Base-by-base conservation (phyloP, 129 eudicot species). In the Scalesia atractyloides region DNA sequence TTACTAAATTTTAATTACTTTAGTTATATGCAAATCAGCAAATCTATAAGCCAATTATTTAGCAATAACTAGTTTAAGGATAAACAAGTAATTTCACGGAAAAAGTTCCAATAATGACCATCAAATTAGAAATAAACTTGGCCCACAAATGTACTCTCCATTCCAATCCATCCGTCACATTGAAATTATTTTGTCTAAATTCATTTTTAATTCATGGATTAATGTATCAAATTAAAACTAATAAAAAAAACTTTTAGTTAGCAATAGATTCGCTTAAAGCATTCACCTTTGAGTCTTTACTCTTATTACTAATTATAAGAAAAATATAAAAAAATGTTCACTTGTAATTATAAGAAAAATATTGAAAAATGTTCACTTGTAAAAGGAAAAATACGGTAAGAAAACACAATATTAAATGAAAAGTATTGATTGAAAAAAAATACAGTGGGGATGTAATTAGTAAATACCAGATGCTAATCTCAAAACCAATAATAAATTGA, bases 81-180 rank as follows among this genome's bases (percentile, higher is more conserved):
- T 76, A 33, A 44, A 58, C 39, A 76, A 19, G 75, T 47, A 76
- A 58, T 17, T 76, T 58, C 52, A n/a, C 9, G 13, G 4, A 58
- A 33, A 50, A 30, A 76, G 9, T 30, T 76, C 63, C 30, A 76
- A 68, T 58, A 48, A 24, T 22, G 64, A 53, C 57, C 57, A 60
- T 41, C 47, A 51, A 56, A 75, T 39, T 39, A 64, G 47, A 37
- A 20, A 74, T 14, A 64, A 64, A 14, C 7, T 66, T 66, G 80
- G 22, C 68, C 80, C 69, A 76, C 74, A 58, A 26, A 33, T 30
- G 69, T 36, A 66, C 33, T 66, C 57, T 9, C 73, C 68, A 2
- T 41, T 19, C 69, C 43, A 36, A 68, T 76, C 74, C 50, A 57
- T 64, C 80, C 63, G 48, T 76, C 80, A 76, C 77, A 47, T 60